Evolutionary conservation across 139 green algal species (phyloP).

Genomic region (Volvox reticuliferus): DNA sequence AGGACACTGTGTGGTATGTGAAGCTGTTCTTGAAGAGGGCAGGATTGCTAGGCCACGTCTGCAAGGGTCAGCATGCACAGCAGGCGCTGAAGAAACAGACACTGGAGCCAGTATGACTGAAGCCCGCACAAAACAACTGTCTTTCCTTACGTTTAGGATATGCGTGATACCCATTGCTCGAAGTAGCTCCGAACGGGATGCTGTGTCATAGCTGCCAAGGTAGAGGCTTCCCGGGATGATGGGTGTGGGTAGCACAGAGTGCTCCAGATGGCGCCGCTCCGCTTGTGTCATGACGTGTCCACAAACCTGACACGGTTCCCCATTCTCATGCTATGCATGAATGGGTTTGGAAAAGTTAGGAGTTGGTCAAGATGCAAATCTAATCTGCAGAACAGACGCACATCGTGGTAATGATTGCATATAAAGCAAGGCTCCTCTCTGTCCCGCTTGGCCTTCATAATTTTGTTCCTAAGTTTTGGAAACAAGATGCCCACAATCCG

Average conservation of each 20-base stretch:
- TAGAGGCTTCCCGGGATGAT: constrained; percentile 89
- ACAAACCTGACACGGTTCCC: constrained; percentile 85
- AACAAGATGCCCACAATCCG: no score
- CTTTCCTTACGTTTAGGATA: constrained; percentile 87
- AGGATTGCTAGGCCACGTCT: constrained; percentile 89
- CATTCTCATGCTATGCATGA: constrained; percentile 78
- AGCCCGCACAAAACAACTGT: not conserved
- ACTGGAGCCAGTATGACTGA: not conserved
- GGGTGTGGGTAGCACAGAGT: constrained; percentile 77
- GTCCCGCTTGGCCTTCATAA: constrained; percentile 42
- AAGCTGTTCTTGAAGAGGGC: constrained; percentile 95
- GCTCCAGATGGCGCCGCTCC: constrained; percentile 51
- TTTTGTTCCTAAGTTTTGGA: no score
- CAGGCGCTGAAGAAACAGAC: not conserved
- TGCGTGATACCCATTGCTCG: constrained; percentile 86
- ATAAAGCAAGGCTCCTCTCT: constrained; percentile 88
- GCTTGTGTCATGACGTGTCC: constrained; percentile 79
- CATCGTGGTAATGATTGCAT: constrained; percentile 93
- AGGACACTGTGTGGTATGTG: constrained; percentile 82
- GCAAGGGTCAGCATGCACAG: constrained; percentile 25
- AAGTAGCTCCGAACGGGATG: constrained; percentile 87
- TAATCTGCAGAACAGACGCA: constrained; percentile 48
- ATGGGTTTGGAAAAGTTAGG: not conserved
- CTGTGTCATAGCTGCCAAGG: constrained; percentile 92
- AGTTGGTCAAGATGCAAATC: not conserved